Conservation (phyloP, 2,329 filamentous ascomycete species). For the Aspergillus niger region DNA sequence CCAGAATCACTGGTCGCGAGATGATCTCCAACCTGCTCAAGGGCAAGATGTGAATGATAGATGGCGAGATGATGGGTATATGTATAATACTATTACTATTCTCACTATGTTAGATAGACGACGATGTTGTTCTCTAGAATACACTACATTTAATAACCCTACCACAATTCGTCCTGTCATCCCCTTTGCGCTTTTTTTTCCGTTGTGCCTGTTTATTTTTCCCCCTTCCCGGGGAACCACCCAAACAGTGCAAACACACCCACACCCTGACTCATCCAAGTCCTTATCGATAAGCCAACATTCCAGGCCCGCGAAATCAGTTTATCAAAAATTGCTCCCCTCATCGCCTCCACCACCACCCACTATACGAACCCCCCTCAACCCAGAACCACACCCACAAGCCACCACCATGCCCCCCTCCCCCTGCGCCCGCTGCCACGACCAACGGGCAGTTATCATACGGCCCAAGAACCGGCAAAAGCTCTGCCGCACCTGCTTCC, state of each 20-base stretch:
- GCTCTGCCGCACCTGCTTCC: constrained; percentile 87
- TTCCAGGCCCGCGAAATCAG: not conserved
- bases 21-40: constrained; percentile 72
- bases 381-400: not conserved
- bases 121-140: not conserved
- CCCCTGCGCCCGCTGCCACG: constrained; percentile 74
- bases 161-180: too few species aligned
- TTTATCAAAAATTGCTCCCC: not conserved
- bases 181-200: not conserved
- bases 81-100: not conserved
- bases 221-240: not conserved
- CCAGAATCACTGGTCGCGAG: constrained; percentile 70
- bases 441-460: constrained; percentile 80
- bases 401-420: constrained; percentile 68
- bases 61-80: not conserved
- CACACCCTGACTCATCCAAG: constrained; percentile 16
- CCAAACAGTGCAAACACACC: constrained; percentile 20
- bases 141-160: not conserved
- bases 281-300: constrained; percentile 11
- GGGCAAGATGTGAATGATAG: constrained; percentile 64
- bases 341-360: constrained; percentile 6
- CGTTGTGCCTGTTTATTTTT: constrained; percentile 2
- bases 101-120: not conserved
- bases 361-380: not conserved
- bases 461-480: constrained; percentile 94